Evolutionary conservation across 805 yeast species (phyloP), one percentile per base, ranked within the genome.

Genomic region (Vanderwaltozyma tropicalis): DNA sequence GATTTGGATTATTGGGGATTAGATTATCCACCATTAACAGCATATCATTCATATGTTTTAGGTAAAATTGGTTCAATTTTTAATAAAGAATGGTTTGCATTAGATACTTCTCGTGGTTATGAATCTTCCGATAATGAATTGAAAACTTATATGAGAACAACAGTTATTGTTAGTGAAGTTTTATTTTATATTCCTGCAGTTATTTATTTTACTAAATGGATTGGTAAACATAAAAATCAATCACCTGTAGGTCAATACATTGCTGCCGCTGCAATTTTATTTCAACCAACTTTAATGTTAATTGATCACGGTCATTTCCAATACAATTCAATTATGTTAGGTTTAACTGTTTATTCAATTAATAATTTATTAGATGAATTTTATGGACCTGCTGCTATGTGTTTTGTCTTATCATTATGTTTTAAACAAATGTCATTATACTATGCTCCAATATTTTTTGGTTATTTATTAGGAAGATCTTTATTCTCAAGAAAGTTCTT

Each of bases 241-340:
- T 70, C 79, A 3, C 71, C 89, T 28, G 74, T 84, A 51, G 85
- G 82, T 50, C 94, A 84, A 55, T 76, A 82, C 12, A 71, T 81
- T 20, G 77, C 82, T 13, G 75, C 86, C 0, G 80, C 86, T 2
- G 76, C 87, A 14, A 76, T 92, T n/a, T 57, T 92, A 25, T 76
- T 80, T 55, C 94, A 85, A 57, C 96, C 98, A 0, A 69, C 83
- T 2, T 66, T 89, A 42, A 70, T 83, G 31, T 67, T 92, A 40
- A 78, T 92, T 33, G 99, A 92, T 56, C 96, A 92, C 60, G 98
- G 98, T 6, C 98, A 92, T 62, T 92, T 92, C 63, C 98, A 94
- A 62, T 89, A 77, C 62, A 94, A 92, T 52, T 74, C 87, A 0
- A 94, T 92, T 19, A 89, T 92, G 97, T 71, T 92, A 26, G 98